phyloP scores from a whole-genome alignment of 805 yeast genomes.

The Saccharomyces mikatae region DNA sequence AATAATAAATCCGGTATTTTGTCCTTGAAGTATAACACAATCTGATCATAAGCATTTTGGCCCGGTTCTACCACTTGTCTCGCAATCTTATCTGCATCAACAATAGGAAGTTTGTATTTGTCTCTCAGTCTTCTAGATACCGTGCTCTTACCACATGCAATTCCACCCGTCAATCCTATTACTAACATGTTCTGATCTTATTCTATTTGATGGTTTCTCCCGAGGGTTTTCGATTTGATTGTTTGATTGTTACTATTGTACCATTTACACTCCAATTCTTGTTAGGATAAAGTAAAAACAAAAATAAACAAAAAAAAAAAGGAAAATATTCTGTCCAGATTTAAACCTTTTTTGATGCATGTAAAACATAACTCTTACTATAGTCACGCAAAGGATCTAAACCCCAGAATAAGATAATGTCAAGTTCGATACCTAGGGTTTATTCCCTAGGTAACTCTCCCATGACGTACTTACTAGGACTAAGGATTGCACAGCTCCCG shows the following conservation, averaged over 20 bases:
- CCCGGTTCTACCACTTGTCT: constrained; percentile 81
- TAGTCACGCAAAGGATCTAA: not conserved
- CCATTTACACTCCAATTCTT: not conserved
- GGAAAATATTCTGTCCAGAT: not conserved
- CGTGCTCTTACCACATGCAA: constrained; percentile 94
- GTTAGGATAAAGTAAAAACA: not conserved
- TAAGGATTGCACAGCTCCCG: constrained; percentile 37
- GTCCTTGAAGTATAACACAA: constrained; percentile 51
- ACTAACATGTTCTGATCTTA: constrained; percentile 57
- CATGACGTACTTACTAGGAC: constrained; percentile 36
- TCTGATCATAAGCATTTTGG: constrained; percentile 54
- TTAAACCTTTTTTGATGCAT: not conserved
- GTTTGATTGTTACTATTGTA: not conserved
- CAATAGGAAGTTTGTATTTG: constrained; percentile 46
- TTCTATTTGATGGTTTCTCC: not conserved
- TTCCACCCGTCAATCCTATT: constrained; percentile 95
- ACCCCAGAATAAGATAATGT: constrained; percentile 8
- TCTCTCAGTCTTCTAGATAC: constrained; percentile 56
- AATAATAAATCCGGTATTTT: constrained; percentile 41
- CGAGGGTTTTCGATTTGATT: not conserved
- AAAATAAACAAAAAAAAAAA: not conserved
- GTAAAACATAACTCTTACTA: not conserved
- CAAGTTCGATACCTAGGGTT: constrained; percentile 25
- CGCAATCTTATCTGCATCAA: constrained; percentile 91
- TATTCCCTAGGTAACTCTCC: constrained; percentile 39